Conservation (phyloP, 768 basidiomycete species). For the Inosperma sp. region DNA sequence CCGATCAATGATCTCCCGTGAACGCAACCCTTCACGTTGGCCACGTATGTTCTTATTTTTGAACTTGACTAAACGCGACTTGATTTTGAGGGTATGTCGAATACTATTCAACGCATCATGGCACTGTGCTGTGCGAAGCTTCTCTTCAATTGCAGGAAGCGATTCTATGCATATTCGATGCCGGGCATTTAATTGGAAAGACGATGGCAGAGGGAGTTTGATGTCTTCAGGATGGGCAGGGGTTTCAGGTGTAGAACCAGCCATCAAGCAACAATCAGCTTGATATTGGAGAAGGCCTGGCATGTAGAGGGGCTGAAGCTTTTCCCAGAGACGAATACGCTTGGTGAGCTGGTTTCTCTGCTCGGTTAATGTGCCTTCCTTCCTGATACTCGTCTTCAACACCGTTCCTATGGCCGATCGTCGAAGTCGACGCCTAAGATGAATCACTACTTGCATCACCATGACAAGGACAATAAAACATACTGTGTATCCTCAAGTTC, state of each 20-base stretch:
- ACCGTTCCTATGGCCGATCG: slow-evolving; percentile 8
- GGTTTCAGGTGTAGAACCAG: not conserved
- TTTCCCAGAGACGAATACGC: slow-evolving; percentile 11
- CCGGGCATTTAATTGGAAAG: not conserved
- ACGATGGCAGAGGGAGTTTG: slow-evolving; percentile 8
- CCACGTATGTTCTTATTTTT: too few relatives aligned
- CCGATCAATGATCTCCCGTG: not conserved
- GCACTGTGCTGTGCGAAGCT: slow-evolving; percentile 11
- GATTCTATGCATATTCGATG: not conserved
- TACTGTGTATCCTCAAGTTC: slow-evolving; percentile 15
- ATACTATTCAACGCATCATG: slow-evolving; percentile 6
- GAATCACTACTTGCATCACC: not conserved
- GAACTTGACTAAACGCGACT: not conserved
- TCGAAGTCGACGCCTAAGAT: slow-evolving; percentile 6
- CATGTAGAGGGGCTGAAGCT: slow-evolving; percentile 12
- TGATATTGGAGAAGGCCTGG: too few relatives aligned
- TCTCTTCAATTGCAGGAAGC: slow-evolving; percentile 3
- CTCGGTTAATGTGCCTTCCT: slow-evolving; percentile 9
- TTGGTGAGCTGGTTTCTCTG: slow-evolving; percentile 9
- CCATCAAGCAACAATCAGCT: not conserved
- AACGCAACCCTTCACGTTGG: not conserved
- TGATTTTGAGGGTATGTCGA: not conserved
- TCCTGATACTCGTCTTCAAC: not conserved
- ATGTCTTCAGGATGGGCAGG: slow-evolving; percentile 2
- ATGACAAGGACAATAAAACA: not conserved